These are phyloP conservation scores for Diaporthe ampelina DNA, from an alignment of 2,329 filamentous ascomycete genomes.

Conservation along the genomic window DNA sequence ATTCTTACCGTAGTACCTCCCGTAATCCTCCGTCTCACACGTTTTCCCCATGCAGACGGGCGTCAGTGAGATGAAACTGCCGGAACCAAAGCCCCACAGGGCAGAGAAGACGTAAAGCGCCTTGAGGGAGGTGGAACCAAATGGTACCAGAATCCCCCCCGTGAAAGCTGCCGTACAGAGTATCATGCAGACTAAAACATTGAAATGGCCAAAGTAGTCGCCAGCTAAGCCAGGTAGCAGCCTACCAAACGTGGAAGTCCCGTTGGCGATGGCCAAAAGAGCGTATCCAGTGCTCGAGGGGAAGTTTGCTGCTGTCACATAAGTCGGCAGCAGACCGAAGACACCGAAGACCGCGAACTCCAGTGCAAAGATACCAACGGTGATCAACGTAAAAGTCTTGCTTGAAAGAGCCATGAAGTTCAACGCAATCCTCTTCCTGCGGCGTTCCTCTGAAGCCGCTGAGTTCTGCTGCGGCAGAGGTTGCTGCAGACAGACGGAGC, in stretches of 20 bases:
- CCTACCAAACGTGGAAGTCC: slow-evolving; percentile 57
- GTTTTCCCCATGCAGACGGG: slow-evolving; percentile 56
- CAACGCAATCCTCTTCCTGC: slow-evolving; percentile 49
- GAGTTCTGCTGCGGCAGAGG: slow-evolving; percentile 43
- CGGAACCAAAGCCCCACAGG: slow-evolving; percentile 63
- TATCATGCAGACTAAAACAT: slow-evolving; percentile 55
- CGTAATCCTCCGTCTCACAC: slow-evolving; percentile 10
- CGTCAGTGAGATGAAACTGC: slow-evolving; percentile 60
- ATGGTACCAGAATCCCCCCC: slow-evolving; percentile 59
- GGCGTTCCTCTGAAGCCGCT: slow-evolving; percentile 2
- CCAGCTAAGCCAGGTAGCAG: slow-evolving; percentile 59
- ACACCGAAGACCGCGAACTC: slow-evolving; percentile 64
- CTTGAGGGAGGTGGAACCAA: slow-evolving; percentile 54
- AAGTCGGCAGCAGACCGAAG: slow-evolving; percentile 61
- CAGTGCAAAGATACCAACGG: slow-evolving; percentile 58
- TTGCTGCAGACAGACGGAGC: slow-evolving; percentile 53
- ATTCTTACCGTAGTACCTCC: slow-evolving; percentile 3
- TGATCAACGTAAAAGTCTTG: slow-evolving; percentile 57
- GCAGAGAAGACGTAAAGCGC: slow-evolving; percentile 60
- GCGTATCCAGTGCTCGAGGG: slow-evolving; percentile 57
- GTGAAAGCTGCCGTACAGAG: slow-evolving; percentile 56
- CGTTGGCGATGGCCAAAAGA: slow-evolving; percentile 60
- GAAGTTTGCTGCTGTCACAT: slow-evolving; percentile 54
- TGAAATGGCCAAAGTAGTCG: slow-evolving; percentile 61
- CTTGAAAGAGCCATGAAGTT: slow-evolving; percentile 58